A percentile compares a stretch with the other conserved stretches of the same genome.
phyloP scores from a whole-genome alignment of 345 rosid species.

The Lenwebbia sp. region DNA sequence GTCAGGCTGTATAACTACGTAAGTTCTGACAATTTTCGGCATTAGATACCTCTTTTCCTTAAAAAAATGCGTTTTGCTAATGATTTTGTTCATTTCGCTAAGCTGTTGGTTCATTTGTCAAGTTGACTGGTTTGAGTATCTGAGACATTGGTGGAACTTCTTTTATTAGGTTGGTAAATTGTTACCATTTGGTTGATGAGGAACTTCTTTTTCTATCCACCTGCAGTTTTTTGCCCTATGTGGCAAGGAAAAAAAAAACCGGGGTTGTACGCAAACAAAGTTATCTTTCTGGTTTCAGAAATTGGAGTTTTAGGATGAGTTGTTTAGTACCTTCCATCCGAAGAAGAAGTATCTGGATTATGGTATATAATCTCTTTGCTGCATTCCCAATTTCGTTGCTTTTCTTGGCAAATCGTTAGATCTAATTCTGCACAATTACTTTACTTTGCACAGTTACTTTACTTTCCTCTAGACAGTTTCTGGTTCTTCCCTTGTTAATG shows the following conservation, averaged over 20 bases:
- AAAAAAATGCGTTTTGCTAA: not conserved
- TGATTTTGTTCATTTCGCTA: not conserved
- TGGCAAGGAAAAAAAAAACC: not conserved
- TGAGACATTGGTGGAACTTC: not conserved
- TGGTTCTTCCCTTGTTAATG: not conserved
- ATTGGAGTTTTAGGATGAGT: not conserved
- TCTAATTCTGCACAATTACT: not conserved
- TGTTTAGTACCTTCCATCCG: not conserved
- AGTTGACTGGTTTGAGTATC: not conserved
- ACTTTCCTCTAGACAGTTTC: not conserved
- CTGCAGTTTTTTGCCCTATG: not conserved
- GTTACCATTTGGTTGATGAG: not conserved
- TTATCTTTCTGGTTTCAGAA: not conserved
- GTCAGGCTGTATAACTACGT: slow-evolving; percentile 36
- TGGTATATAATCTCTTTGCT: no score
- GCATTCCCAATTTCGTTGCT: not conserved
- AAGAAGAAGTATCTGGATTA: not conserved
- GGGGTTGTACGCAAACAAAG: no score
- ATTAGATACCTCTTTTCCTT: not conserved
- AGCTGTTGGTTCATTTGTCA: not conserved
- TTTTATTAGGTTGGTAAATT: not conserved
- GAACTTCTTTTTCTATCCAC: not conserved
- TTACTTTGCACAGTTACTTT: not conserved
- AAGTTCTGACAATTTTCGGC: slow-evolving; percentile 10
- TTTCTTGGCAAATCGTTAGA: not conserved